These are phyloP conservation scores for Pezicula carpinea DNA, from an alignment of 2,329 filamentous ascomycete genomes.

Conservation along the genomic window DNA sequence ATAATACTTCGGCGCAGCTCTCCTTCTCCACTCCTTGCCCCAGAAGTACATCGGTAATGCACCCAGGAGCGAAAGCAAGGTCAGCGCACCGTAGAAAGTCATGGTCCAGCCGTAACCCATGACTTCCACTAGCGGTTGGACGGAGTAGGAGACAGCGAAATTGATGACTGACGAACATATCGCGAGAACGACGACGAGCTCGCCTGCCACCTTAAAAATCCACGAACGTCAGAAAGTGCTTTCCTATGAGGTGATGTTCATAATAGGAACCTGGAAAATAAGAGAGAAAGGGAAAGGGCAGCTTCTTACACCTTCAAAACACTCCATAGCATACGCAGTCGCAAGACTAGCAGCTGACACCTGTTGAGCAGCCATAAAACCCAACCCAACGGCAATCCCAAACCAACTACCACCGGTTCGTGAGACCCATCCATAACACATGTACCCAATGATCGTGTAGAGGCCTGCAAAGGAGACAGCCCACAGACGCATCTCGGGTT, in stretches of 20 bases:
- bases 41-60: background rate
- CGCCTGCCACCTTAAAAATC: background rate
- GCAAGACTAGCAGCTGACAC: background rate
- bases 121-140: background rate
- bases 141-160: background rate
- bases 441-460: background rate
- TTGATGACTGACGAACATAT: background rate
- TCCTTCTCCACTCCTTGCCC: background rate
- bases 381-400: background rate
- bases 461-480: background rate
- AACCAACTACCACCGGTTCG: background rate
- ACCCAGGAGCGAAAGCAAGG: background rate
- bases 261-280: no score
- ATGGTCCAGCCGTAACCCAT: background rate
- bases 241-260: no score
- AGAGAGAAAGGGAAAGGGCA: no score
- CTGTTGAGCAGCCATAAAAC: background rate
- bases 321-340: background rate
- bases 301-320: background rate
- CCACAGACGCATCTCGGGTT: background rate
- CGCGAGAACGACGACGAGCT: background rate
- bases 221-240: no score
- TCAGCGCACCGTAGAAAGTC: background rate
- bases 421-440: background rate
- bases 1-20: background rate